phyloP scores from a whole-genome alignment of 192 early-diverging fungal species.

The Coemansia sp. region DNA sequence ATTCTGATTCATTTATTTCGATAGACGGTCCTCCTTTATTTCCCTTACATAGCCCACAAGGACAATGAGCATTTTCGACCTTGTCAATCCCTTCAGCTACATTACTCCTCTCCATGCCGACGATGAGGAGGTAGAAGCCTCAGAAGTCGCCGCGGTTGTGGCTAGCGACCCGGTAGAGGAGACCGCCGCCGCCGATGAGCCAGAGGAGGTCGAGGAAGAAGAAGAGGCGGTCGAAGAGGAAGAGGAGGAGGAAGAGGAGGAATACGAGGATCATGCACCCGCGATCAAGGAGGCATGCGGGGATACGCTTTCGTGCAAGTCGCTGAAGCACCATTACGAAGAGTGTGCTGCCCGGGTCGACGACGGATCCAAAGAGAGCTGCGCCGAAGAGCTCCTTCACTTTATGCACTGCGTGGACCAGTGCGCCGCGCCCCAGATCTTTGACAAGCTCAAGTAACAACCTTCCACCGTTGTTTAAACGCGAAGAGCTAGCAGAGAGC shows the following conservation, averaged over 20 bases:
- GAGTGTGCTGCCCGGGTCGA: slow-evolving; percentile 76
- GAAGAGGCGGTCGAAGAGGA: slow-evolving; percentile 28
- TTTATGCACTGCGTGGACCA: slow-evolving; percentile 78
- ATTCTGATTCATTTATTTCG: slow-evolving; percentile 1
- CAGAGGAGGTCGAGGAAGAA: slow-evolving; percentile 41
- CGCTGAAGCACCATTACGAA: slow-evolving; percentile 73
- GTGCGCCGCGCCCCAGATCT: slow-evolving; percentile 67
- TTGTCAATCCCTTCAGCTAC: slow-evolving; percentile 57
- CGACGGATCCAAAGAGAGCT: slow-evolving; percentile 70
- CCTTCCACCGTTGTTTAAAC: background rate
- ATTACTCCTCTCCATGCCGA: slow-evolving; percentile 68
- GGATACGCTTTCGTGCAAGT: slow-evolving; percentile 61
- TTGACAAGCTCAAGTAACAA: slow-evolving; percentile 59
- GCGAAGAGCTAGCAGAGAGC: background rate
- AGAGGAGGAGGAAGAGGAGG: slow-evolving; percentile 41
- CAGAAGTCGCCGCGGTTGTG: slow-evolving; percentile 8
- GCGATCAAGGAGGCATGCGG: slow-evolving; percentile 52
- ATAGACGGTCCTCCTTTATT: slow-evolving; percentile 1
- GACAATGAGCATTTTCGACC: slow-evolving; percentile 50
- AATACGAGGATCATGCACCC: slow-evolving; percentile 41
- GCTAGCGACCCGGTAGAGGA: slow-evolving; percentile 50
- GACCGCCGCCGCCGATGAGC: slow-evolving; percentile 44
- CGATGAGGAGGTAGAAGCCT: slow-evolving; percentile 30
- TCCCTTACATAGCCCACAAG: slow-evolving; percentile 1
- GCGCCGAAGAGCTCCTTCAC: slow-evolving; percentile 78